Evolutionary conservation across 306 rosid genomes (phyloP), one percentile per base, ranked within the genome.

Genomic region (Vigna unguiculata): DNA sequence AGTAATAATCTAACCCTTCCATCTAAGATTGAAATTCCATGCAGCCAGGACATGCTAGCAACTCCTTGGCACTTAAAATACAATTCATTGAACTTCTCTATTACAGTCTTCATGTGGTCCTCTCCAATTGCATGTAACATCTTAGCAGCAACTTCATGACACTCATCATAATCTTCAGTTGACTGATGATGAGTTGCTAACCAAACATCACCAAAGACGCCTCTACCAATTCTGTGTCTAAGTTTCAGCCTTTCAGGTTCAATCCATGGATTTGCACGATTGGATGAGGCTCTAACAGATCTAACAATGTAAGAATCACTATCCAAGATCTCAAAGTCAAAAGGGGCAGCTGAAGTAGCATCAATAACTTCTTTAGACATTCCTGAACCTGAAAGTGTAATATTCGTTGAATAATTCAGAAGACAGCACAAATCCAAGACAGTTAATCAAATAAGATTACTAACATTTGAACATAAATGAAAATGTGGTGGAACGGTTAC

Each of bases 141-240:
- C 87, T 95, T 95, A 80, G 86, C 83, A 67, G 98, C 97, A 78
- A 95, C 96, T 87, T 94, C 98, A 84, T 90, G 97, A 80, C 76
- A 75, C 79, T 87, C 89, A 13, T 91, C 97, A 75, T 80, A 88
- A 72, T 92, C 93, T 64, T 87, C 86, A 64, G 92, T 88, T 41
- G 98, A 89, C 72, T 83, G 97, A 83, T 92, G 97, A 85, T 76
- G 92, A 41, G 98, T 95, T 51, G 93, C 98, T 70, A 95, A 82
- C 97, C 98, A 95, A 80, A 95, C 91, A 80, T 95, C 98, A 43
- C 98, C 98, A 48, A 92, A 90, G 12, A 87, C 88, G 0, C 98
- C 98, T 68, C 96, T 85, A 19, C 96, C 97, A 70, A 92, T 89
- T 82, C 98, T 86, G 85, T 95, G 96, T 58, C 88, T 81, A 80